Evolutionary conservation across 495 filamentous ascomycete genomes (phyloP).

Genomic region (Friedmanniomyces simplex): DNA sequence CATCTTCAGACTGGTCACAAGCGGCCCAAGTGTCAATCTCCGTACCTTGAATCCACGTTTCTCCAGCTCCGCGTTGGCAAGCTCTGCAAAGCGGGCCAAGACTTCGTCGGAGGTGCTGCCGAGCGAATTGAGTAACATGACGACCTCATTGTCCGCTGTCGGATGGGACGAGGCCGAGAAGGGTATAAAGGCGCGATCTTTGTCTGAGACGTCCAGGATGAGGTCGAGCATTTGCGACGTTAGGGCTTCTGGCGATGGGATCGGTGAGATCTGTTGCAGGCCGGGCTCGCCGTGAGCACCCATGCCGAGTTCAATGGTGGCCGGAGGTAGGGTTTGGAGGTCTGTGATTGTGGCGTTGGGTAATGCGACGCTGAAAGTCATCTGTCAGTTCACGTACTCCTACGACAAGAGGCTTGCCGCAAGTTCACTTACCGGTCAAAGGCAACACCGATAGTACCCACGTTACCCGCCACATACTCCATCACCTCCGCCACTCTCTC

Average conservation of each 20-base stretch:
- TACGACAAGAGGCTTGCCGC: background rate
- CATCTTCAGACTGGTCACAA: conserved; percentile 24
- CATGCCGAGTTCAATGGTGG: conserved; percentile 24
- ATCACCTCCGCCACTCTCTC: conserved; percentile 21
- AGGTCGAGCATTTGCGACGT: conserved; percentile 19
- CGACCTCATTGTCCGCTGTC: conserved; percentile 14
- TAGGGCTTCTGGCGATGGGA: conserved; percentile 14
- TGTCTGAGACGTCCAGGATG: conserved; percentile 14
- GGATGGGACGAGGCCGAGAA: conserved; percentile 12
- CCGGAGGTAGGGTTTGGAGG: conserved; percentile 18
- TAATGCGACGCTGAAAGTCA: conserved; percentile 12
- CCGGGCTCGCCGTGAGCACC: conserved; percentile 24
- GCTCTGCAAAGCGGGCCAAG: conserved; percentile 20
- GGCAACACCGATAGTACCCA: conserved; percentile 21
- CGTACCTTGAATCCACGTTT: conserved; percentile 16
- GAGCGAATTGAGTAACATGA: conserved; percentile 21
- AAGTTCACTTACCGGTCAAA: conserved; percentile 20
- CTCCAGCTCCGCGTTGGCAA: conserved; percentile 17
- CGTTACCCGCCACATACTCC: conserved; percentile 23
- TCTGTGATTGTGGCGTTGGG: conserved; percentile 22
- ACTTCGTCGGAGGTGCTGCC: conserved; percentile 23
- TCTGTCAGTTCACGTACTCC: background rate
- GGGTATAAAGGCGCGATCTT: conserved; percentile 20
- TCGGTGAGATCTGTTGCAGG: conserved; percentile 20
- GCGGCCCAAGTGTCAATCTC: conserved; percentile 18